These are phyloP conservation scores for Cichorium intybus DNA, from an alignment of 140 eudicot genomes.

Conservation along the genomic window DNA sequence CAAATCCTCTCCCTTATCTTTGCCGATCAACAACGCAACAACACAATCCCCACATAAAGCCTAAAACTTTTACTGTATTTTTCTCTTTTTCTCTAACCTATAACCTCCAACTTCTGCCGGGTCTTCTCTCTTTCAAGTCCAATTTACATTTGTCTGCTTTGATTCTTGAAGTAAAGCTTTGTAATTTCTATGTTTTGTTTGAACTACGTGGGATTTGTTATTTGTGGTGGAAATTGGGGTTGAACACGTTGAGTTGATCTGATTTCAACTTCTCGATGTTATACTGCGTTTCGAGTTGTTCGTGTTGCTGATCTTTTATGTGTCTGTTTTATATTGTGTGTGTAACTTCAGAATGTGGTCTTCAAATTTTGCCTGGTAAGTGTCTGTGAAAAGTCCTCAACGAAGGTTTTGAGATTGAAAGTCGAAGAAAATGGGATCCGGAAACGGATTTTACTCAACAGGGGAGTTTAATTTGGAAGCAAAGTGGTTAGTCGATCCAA, in stretches of 20 bases:
- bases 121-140: not conserved
- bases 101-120: not conserved
- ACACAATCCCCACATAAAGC: conserved; percentile 27
- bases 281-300: not conserved
- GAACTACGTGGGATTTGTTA: not conserved
- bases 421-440: conserved; percentile 66
- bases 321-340: not conserved
- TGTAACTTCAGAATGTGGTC: conserved; percentile 18
- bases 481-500: conserved; percentile 96
- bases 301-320: not conserved
- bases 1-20: conserved; percentile 32
- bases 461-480: conserved; percentile 75
- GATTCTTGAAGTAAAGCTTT: conserved; percentile 4
- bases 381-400: conserved; percentile 24
- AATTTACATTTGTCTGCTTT: not conserved
- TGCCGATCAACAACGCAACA: conserved; percentile 40
- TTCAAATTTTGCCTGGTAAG: conserved; percentile 12
- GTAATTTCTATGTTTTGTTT: not conserved
- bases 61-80: conserved; percentile 5
- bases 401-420: not conserved
- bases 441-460: conserved; percentile 56
- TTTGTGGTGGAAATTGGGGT: not conserved
- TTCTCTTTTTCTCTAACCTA: not conserved
- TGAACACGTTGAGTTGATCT: not conserved
- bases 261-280: not conserved